Percentiles rank a stretch among this genome's conserved stretches.
Conservation (phyloP, 495 filamentous ascomycete species). For the Neurospora sp. region DNA sequence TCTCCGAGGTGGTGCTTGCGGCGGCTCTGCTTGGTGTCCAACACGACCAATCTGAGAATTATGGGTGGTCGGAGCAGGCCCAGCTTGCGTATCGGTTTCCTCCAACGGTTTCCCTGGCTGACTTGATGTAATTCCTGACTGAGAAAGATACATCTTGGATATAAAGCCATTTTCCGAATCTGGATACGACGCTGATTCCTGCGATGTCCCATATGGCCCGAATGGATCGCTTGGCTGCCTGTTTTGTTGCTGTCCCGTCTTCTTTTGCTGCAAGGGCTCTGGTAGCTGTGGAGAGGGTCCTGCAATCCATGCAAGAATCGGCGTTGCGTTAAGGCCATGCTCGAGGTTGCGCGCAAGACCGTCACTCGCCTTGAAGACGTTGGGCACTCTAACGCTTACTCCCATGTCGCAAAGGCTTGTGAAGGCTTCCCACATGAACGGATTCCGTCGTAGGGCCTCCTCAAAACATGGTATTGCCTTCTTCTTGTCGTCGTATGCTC, state of each 20-base stretch:
- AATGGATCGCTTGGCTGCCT: conserved; percentile 34
- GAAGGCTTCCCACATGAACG: conserved; percentile 98
- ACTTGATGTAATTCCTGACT: conserved; percentile 22
- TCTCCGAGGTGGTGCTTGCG: conserved; percentile 56
- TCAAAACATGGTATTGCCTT: conserved; percentile 78
- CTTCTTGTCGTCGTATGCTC: conserved; percentile 65
- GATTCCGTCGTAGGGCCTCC: conserved; percentile 78
- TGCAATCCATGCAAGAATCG: conserved; percentile 20
- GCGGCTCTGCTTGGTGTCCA: conserved; percentile 41
- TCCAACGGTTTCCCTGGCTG: conserved; percentile 15
- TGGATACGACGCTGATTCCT: neutral
- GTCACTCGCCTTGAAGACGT: conserved; percentile 70
- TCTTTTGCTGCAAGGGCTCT: conserved; percentile 29
- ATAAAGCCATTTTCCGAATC: conserved; percentile 29
- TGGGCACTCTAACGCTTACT: conserved; percentile 61
- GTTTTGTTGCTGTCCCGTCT: neutral
- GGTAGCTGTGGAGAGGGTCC: conserved; percentile 8
- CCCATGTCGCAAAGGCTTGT: conserved; percentile 60
- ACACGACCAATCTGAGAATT: conserved; percentile 29
- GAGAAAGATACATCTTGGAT: conserved; percentile 30
- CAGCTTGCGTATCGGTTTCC: conserved; percentile 31
- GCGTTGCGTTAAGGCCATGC: conserved; percentile 16
- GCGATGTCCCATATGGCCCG: conserved; percentile 18
- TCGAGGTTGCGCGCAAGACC: conserved; percentile 30
- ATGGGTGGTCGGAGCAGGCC: conserved; percentile 7